Percentiles rank a stretch among this genome's conserved stretches.
Conservation (phyloP, 2,329 filamentous ascomycete genomes). For the Pseudopithomyces maydicus region DNA sequence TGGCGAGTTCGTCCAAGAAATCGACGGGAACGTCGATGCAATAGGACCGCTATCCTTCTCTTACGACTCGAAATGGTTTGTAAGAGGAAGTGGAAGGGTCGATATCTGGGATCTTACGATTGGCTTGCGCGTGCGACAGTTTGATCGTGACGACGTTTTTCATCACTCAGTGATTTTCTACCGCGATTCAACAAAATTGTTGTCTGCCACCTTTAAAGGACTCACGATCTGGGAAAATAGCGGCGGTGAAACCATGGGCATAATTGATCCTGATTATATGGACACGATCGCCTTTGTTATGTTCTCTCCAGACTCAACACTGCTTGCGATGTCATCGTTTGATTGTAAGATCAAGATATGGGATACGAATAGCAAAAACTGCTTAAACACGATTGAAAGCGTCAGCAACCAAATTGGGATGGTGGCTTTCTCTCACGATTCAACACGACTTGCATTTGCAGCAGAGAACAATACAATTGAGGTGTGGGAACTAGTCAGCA, state of each 20-base stretch:
- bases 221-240: conserved; percentile 21
- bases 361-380: not conserved
- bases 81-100: too few relatives aligned
- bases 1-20: too few relatives aligned
- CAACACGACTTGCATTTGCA: not conserved
- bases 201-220: conserved; percentile 15
- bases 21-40: too few relatives aligned
- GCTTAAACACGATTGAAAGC: not conserved
- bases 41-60: conserved; percentile 15
- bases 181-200: too few relatives aligned
- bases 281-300: conserved; percentile 57
- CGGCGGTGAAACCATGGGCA: not conserved
- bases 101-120: conserved; percentile 5
- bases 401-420: not conserved
- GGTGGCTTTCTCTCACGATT: not conserved
- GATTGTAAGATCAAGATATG: not conserved
- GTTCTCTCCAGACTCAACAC: conserved; percentile 6
- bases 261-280: not conserved
- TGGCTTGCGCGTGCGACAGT: conserved; percentile 16
- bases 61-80: not conserved
- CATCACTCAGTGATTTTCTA: conserved; percentile 18
- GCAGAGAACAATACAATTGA: not conserved
- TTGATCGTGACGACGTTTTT: conserved; percentile 18
- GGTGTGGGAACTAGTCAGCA: not conserved
- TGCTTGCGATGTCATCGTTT: not conserved